Conservation (phyloP, 352 stramenopile genomes). For the Globisporangium splendens region DNA sequence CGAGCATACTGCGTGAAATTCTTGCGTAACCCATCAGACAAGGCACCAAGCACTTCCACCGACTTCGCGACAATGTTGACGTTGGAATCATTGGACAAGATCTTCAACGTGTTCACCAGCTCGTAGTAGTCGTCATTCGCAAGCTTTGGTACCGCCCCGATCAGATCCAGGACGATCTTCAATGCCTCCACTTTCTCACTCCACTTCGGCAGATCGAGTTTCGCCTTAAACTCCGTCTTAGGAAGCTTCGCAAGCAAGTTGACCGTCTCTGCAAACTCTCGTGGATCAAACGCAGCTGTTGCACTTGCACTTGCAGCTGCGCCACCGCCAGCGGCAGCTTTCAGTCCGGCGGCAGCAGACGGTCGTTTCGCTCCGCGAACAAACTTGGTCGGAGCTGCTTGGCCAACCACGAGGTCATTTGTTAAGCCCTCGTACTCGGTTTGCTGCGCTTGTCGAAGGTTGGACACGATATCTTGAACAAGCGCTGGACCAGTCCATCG, state of each 20-base stretch:
- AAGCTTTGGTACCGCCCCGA: constrained; percentile 81
- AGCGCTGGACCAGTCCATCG: constrained; percentile 73
- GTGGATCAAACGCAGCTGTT: constrained; percentile 52
- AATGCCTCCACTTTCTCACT: constrained; percentile 84
- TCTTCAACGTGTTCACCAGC: constrained; percentile 78
- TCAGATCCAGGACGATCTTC: constrained; percentile 82
- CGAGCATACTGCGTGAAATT: constrained; percentile 77
- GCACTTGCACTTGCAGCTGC: constrained; percentile 8
- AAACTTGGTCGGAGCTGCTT: constrained; percentile 67
- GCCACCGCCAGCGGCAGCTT: constrained; percentile 5
- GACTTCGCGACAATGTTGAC: constrained; percentile 87
- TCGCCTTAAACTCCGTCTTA: constrained; percentile 76
- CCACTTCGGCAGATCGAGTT: constrained; percentile 77
- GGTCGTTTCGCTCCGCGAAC: constrained; percentile 56
- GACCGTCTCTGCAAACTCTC: constrained; percentile 84
- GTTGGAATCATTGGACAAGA: constrained; percentile 79
- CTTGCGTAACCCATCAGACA: constrained; percentile 77
- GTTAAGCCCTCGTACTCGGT: constrained; percentile 78
- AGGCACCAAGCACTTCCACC: constrained; percentile 75
- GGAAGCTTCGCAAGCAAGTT: constrained; percentile 79
- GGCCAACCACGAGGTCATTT: constrained; percentile 66
- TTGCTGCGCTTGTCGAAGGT: constrained; percentile 77
- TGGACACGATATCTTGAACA: constrained; percentile 75
- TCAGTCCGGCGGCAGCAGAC: constrained; percentile 12
- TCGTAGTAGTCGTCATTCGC: constrained; percentile 86